Conservation (phyloP, 331 rosid species). For the Stylosanthes scabra region DNA sequence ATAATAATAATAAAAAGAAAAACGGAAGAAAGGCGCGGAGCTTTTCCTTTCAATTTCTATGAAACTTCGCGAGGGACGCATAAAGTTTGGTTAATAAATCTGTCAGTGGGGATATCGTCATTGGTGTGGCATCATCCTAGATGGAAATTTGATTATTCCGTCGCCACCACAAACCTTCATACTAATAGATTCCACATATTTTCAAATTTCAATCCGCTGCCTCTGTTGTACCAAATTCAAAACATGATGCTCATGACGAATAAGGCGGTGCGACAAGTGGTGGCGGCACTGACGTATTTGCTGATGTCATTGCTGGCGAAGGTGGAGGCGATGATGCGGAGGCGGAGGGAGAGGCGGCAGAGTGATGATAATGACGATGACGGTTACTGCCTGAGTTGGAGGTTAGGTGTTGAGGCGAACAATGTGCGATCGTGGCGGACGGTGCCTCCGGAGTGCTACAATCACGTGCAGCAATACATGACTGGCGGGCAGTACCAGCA, state of each 20-base stretch:
- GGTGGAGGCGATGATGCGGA: neutral
- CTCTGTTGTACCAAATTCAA: neutral
- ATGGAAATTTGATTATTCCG: neutral
- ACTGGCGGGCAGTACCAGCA: constrained; percentile 62
- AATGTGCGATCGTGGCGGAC: constrained; percentile 70
- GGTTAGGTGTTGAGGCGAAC: constrained; percentile 76
- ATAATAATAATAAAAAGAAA: too few relatives aligned
- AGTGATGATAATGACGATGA: neutral
- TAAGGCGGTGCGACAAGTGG: neutral
- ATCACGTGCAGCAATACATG: constrained; percentile 61
- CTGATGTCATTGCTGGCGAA: neutral
- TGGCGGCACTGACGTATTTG: constrained; percentile 18
- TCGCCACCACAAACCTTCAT: neutral
- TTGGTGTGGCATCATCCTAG: neutral
- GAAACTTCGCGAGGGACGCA: constrained; percentile 6
- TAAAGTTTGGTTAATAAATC: neutral
- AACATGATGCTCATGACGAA: constrained; percentile 22
- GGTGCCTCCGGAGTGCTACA: constrained; percentile 59
- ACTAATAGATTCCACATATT: too few relatives aligned
- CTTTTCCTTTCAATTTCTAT: constrained; percentile 1
- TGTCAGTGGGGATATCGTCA: neutral
- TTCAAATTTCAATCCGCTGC: too few relatives aligned
- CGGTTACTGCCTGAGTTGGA: constrained; percentile 64
- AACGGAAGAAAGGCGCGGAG: neutral
- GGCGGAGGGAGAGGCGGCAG: neutral